Evolutionary conservation across 2,329 filamentous ascomycete genomes (phyloP).

Genomic region (Penicillium sp.): DNA sequence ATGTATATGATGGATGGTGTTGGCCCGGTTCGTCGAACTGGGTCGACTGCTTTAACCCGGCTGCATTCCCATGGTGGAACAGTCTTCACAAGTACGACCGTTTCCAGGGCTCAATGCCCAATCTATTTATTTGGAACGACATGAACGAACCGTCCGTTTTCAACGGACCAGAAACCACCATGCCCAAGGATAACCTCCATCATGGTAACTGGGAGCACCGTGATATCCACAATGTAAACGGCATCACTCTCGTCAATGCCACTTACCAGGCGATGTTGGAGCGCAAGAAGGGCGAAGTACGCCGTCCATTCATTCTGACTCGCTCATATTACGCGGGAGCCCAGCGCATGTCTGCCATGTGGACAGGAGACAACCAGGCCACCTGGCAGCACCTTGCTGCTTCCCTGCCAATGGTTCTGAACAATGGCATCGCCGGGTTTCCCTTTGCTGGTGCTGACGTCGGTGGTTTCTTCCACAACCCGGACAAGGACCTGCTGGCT

Average conservation of each 20-base stretch:
- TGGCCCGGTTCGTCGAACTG: slow-evolving; percentile 97
- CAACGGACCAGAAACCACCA: slow-evolving; percentile 95
- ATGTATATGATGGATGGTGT: slow-evolving; percentile 94
- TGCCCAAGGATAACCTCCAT: slow-evolving; percentile 98
- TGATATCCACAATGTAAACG: slow-evolving; percentile 93
- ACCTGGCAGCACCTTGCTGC: slow-evolving; percentile 87
- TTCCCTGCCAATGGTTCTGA: slow-evolving; percentile 88
- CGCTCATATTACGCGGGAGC: slow-evolving; percentile 89
- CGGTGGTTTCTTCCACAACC: slow-evolving; percentile 97
- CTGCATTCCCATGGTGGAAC: slow-evolving; percentile 87
- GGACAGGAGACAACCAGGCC: slow-evolving; percentile 97
- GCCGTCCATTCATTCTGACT: slow-evolving; percentile 87
- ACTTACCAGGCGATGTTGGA: slow-evolving; percentile 81
- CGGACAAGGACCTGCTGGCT: slow-evolving; percentile 82
- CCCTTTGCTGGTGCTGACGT: slow-evolving; percentile 95
- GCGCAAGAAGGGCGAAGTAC: slow-evolving; percentile 79
- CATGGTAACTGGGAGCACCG: slow-evolving; percentile 91
- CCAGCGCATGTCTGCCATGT: slow-evolving; percentile 90
- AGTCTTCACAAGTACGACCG: slow-evolving; percentile 79
- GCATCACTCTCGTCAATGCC: slow-evolving; percentile 91
- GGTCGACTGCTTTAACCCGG: slow-evolving; percentile 95
- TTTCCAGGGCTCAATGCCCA: slow-evolving; percentile 82
- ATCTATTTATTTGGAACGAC: slow-evolving; percentile 97
- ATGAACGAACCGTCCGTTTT: slow-evolving; percentile 99
- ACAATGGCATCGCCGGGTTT: slow-evolving; percentile 87